Evolutionary conservation across 257 asterid species (phyloP), one percentile per base, ranked within the genome.

Genomic region (Schizonepeta tenuifolia): DNA sequence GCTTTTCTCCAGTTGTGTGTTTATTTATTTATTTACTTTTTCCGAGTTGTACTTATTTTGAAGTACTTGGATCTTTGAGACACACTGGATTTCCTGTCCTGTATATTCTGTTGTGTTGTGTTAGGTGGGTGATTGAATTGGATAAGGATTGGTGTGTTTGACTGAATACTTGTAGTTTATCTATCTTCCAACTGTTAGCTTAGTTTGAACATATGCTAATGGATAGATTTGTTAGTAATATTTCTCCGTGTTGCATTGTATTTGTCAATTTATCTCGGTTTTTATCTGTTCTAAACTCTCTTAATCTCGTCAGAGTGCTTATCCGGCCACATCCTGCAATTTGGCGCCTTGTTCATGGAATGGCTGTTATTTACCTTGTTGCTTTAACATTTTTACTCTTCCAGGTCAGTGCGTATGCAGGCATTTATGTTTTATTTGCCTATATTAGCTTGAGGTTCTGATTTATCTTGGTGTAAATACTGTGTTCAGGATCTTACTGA

Each of bases 311-410:
- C 96, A 92, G 99, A 82, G 90, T 95, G 64, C 97, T 95, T 76
- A 88, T 82, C 83, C 88, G 98, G 66, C 99, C 99, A 58, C 99
- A 95, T 83, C 99, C 98, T 77, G 92, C 98, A 69, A 84, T 92
- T 67, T 95, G 98, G 98, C 97, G 97, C 69, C 85, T 95, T 26
- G 99, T 95, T 78, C 99, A 95, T 79, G 98, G 99, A 80, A 82
- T 86, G 94, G 96, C 97, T 38, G 95, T 95, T 72, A 83, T 92
- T 70, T 95, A 95, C 79, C 97, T 95, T 10, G 98, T 92, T 60
- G 79, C 95, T 13, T 79, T 95, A 80, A 90, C 99, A n/a, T 95
- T 95, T 86, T 83, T 95, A 71, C 99, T 95, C 78, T 95, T 95
- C 82, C 99, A 95, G 99, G 99, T 95, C 64, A 66, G 84, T 75